phyloP scores from a whole-genome alignment of 768 basidiomycete species.

The Calocybe indica region DNA sequence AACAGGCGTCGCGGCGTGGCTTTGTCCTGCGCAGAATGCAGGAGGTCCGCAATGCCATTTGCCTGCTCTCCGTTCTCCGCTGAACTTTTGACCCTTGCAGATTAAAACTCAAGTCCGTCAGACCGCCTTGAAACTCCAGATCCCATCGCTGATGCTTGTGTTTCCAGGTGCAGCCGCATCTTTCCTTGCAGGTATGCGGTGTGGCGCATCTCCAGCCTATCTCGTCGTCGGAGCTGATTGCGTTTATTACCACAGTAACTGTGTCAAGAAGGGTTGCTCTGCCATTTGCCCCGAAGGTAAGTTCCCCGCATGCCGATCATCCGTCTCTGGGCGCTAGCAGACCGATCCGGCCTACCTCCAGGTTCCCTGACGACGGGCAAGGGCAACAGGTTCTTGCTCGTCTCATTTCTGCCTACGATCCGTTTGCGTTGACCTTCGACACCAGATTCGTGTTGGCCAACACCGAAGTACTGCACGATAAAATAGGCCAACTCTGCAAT shows the following conservation, averaged over 20 bases:
- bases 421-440: slow-evolving; percentile 2
- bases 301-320: background rate
- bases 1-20: slow-evolving; percentile 51
- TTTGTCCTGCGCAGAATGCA: slow-evolving; percentile 64
- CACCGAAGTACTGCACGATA: slow-evolving; percentile 64
- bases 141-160: slow-evolving; percentile 8
- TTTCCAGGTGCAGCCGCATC: slow-evolving; percentile 49
- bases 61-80: slow-evolving; percentile 9
- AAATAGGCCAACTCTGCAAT: slow-evolving; percentile 52
- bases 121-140: slow-evolving; percentile 7
- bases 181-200: slow-evolving; percentile 56
- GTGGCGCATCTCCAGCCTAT: background rate
- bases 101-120: slow-evolving; percentile 59
- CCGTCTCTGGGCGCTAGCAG: too few species aligned
- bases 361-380: slow-evolving; percentile 70
- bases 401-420: background rate
- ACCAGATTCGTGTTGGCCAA: slow-evolving; percentile 65
- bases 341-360: slow-evolving; percentile 13
- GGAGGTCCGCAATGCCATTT: slow-evolving; percentile 37
- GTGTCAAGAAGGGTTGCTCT: slow-evolving; percentile 51
- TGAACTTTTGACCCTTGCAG: slow-evolving; percentile 25
- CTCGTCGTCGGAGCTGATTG: background rate
- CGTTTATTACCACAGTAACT: slow-evolving; percentile 30
- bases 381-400: slow-evolving; percentile 50
- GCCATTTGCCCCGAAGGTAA: slow-evolving; percentile 65